Evolutionary conservation across 2,329 filamentous ascomycete species (phyloP), one percentile per base, ranked within the genome.

Genomic region (Botrytis byssoidea): DNA sequence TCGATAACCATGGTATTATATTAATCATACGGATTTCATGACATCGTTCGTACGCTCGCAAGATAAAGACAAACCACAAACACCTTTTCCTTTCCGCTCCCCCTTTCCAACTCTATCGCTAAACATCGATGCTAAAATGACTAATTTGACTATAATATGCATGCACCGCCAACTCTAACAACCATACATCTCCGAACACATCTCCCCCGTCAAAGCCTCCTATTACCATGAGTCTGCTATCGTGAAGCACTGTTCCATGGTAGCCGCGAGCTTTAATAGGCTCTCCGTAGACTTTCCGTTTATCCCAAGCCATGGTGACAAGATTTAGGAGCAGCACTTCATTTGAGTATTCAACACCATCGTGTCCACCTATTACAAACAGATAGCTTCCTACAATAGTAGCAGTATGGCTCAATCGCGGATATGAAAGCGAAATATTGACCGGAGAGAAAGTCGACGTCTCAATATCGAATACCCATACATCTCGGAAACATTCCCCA

Each of bases 291-390:
- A 91, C 88, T 75, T 85, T 87, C 75, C 90, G 85, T 79, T 86
- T 87, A 79, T 92, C 90, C 90, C 90, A 92, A n/a, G 89, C 87
- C 90, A 92, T 92, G 59, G 89, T 92, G 48, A 92, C 90, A 9
- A 92, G 85, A 79, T 92, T 92, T 46, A 92, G 85, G 69, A 92
- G 83, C 73, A 92, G 83, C 65, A 92, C 88, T 77, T 92, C 90
- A 82, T 91, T 91, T 73, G 86, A 89, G 82, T 92, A 92, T 80
- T 92, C 90, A 79, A 86, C 87, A 66, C 90, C 90, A 80, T 92
- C 90, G 82, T 92, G 90, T 40, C 90, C 90, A 64, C 90, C 90
- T 20, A 92, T 86, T 29, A 92, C 88, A 77, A 92, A 92, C 1
- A 92, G 85, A 79, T 92, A 92, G 7, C 88, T 91, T 25, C 90